Conservation (phyloP, 306 rosid species). For the Canavalia gladiata region DNA sequence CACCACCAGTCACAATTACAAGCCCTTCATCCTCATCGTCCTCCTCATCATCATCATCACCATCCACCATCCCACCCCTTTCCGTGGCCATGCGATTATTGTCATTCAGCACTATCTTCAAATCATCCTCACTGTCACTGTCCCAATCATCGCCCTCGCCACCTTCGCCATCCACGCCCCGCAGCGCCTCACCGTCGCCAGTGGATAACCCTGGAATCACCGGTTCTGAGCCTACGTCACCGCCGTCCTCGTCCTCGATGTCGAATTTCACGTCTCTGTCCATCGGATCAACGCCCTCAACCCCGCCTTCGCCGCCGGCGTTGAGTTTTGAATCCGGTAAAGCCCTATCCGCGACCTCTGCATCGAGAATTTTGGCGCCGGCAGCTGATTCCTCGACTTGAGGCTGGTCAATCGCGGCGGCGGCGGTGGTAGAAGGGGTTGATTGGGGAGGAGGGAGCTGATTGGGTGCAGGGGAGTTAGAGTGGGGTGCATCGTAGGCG, state of each 20-base stretch:
- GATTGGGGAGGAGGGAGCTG: slow-evolving; percentile 53
- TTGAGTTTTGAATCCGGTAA: slow-evolving; percentile 45
- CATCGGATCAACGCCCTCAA: slow-evolving; percentile 56
- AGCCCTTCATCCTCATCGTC: slow-evolving; percentile 83
- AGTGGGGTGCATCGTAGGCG: slow-evolving; percentile 50
- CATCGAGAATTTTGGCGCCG: slow-evolving; percentile 13
- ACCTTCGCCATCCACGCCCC: slow-evolving; percentile 38
- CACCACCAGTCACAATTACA: slow-evolving; percentile 78
- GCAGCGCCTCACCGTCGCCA: slow-evolving; percentile 41
- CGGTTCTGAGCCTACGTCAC: slow-evolving; percentile 62
- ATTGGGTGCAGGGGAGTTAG: slow-evolving; percentile 48
- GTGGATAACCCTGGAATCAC: slow-evolving; percentile 78
- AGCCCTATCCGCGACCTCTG: background rate
- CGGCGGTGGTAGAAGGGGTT: slow-evolving; percentile 11
- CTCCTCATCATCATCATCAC: slow-evolving; percentile 62
- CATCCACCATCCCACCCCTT: slow-evolving; percentile 70
- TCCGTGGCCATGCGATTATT: slow-evolving; percentile 77
- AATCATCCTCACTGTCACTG: slow-evolving; percentile 93
- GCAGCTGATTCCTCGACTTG: slow-evolving; percentile 33
- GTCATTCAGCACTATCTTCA: slow-evolving; percentile 95
- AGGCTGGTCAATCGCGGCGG: slow-evolving; percentile 5
- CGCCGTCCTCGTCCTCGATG: slow-evolving; percentile 72
- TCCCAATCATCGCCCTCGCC: slow-evolving; percentile 86
- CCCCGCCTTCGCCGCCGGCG: background rate
- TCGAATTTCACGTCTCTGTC: slow-evolving; percentile 87